phyloP scores from a whole-genome alignment of 1,284 basidiomycete species.

The Rhodofomes roseus region DNA sequence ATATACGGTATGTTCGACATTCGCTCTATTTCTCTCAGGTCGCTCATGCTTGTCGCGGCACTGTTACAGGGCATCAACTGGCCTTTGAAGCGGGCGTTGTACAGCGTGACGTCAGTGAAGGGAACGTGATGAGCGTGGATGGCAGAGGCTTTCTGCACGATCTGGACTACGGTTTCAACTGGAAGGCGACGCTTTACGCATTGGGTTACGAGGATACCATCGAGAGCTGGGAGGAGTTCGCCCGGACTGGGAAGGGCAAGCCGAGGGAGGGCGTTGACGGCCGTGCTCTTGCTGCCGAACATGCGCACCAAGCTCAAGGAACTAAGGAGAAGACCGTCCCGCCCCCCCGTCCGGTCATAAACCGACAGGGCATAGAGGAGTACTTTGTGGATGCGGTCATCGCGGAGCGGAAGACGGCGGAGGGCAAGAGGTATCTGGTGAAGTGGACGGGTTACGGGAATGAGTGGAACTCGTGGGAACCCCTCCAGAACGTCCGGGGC shows the following conservation, averaged over 20 bases:
- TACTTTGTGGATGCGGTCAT: background rate
- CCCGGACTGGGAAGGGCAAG: background rate
- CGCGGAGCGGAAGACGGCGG: background rate
- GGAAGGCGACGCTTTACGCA: background rate
- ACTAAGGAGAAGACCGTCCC: too few relatives aligned
- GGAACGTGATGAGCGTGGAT: conserved; percentile 14
- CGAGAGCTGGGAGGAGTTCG: background rate
- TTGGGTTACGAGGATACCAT: background rate
- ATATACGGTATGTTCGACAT: conserved; percentile 9
- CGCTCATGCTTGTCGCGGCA: too few relatives aligned
- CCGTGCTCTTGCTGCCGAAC: too few relatives aligned
- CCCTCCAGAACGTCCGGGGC: too few relatives aligned
- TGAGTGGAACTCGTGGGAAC: too few relatives aligned
- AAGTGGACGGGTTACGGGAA: background rate
- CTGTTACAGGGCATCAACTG: background rate
- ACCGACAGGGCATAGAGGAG: background rate
- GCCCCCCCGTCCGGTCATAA: background rate
- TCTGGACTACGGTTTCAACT: conserved; percentile 10
- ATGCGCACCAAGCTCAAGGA: background rate
- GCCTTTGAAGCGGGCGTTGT: conserved; percentile 6
- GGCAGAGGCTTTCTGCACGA: conserved; percentile 10
- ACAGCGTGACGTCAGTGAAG: conserved; percentile 13
- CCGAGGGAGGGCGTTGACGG: too few relatives aligned
- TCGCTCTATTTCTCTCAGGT: too few relatives aligned
- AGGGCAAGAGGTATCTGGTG: background rate